Base-by-base conservation (phyloP, 73 alveolate genomes). In the Stentor coeruleus region DNA sequence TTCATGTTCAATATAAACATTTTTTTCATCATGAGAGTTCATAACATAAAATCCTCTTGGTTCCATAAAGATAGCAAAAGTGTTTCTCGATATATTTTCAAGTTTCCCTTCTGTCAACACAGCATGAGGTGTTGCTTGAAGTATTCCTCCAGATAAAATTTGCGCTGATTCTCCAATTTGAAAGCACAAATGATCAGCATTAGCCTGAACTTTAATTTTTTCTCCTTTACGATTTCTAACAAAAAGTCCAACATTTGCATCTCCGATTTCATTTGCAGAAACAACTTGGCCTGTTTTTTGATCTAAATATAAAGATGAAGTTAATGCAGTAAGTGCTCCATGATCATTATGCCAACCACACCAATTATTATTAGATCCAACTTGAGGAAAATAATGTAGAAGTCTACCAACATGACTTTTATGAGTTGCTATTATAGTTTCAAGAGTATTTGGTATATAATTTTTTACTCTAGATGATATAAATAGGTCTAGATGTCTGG, bases 281-380 rank as follows among this genome's bases (percentile, higher is more conserved):
- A 76, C 82, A 39, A 80, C 82, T 76, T 89, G 90, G 35, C 82
- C 86, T 15, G 74, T 60, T 3, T 59, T 59, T 76, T 86, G 31
- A 33, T 91, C 88, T 73, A 91, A 74, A 36, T 88, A 91, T 3
- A 91, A 80, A 3, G 97, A 89, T 38, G 93, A 91, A 2, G 95
- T 87, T 41, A 91, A 86, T 31, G 91, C 97, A 58, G 97, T 89
- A 20, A 91, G 66, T 3, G 91, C 87, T 11, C 95, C 85, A 76
- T 91, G 95, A 59, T 91, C 97, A 60, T 91, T 91, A 59, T 91
- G 97, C 97, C 97, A 91, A 38, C 97, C 97, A 83, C 97, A 91
- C 97, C 97, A 91, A 1, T 75, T 87, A 2, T 83, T 40, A 26
- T 89, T 77, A 58, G 85, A 39, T 0, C 88, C 91, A 38, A 28